These are phyloP conservation scores for Colletotrichum musae DNA, from an alignment of 2,329 filamentous ascomycete genomes.

Conservation along the genomic window DNA sequence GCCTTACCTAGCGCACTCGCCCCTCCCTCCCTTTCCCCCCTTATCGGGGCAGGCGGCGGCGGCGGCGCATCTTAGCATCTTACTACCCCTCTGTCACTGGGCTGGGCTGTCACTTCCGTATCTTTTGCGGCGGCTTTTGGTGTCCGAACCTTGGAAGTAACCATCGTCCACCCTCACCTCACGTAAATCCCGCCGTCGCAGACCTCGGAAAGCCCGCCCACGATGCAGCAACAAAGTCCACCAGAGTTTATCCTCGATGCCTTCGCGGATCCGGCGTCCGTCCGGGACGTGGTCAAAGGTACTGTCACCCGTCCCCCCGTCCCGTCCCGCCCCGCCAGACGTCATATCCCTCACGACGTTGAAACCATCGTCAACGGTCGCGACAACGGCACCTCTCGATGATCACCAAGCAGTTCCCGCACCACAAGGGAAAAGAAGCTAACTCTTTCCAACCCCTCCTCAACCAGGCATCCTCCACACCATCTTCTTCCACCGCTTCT, in stretches of 20 bases:
- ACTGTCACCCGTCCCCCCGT: constrained; percentile 46
- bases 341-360: constrained; percentile 33
- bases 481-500: constrained; percentile 99
- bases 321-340: constrained; percentile 32
- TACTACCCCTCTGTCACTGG: constrained; percentile 33
- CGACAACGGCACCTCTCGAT: background rate
- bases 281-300: constrained; percentile 96
- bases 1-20: constrained; percentile 2
- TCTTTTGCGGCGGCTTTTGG: constrained; percentile 4
- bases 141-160: background rate
- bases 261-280: constrained; percentile 90
- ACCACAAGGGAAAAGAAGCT: background rate
- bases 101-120: constrained; percentile 14
- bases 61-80: constrained; percentile 16
- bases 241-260: constrained; percentile 95
- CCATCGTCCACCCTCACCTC: background rate
- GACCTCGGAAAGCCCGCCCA: constrained; percentile 4
- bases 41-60: constrained; percentile 28
- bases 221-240: constrained; percentile 69
- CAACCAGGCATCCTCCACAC: constrained; percentile 87
- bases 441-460: background rate
- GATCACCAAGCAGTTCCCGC: background rate
- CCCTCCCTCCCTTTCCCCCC: constrained; percentile 16
- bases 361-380: background rate
- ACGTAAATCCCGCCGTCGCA: background rate